Evolutionary conservation across 2,329 filamentous ascomycete species (phyloP).

Genomic region (Aureobasidium sp.): DNA sequence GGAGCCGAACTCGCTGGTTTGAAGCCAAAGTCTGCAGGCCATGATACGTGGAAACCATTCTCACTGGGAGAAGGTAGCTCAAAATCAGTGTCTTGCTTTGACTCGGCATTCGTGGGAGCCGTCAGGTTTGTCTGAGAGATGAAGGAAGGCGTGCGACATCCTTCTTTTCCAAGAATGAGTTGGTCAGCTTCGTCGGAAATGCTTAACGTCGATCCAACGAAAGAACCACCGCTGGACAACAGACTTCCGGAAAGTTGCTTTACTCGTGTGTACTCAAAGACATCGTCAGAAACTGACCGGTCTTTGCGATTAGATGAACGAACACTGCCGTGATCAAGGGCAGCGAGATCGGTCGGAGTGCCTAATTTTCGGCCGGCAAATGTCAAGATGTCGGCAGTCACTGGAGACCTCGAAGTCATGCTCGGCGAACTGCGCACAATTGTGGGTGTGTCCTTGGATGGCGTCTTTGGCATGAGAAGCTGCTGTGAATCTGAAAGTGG

Average conservation of each 20-base stretch:
- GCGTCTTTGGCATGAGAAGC: neutral
- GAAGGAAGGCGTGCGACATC: neutral
- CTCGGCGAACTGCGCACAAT: slow-evolving; percentile 20
- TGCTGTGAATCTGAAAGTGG: neutral
- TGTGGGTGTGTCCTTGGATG: slow-evolving; percentile 21
- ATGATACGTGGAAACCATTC: slow-evolving; percentile 6
- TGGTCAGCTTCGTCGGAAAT: slow-evolving; percentile 14
- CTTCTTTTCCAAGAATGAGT: neutral
- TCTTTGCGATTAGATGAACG: neutral
- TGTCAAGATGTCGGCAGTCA: slow-evolving; percentile 15
- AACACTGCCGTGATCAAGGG: slow-evolving; percentile 22
- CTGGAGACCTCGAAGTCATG: slow-evolving; percentile 5
- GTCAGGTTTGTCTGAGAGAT: neutral
- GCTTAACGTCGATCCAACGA: slow-evolving; percentile 8
- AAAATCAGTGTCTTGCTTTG: neutral
- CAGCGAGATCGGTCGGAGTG: slow-evolving; percentile 21
- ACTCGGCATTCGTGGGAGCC: neutral
- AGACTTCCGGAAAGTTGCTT: slow-evolving; percentile 13
- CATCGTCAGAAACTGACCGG: neutral
- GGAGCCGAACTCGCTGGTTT: neutral
- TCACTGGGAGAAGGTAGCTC: slow-evolving; percentile 8
- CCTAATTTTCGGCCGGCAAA: slow-evolving; percentile 22
- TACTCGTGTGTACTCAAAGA: slow-evolving; percentile 1
- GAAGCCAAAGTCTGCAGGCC: slow-evolving; percentile 12
- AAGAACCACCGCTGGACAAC: slow-evolving; percentile 5